These are phyloP conservation scores for Cymbidium sinense DNA, from an alignment of 106 monocot species.

Conservation along the genomic window DNA sequence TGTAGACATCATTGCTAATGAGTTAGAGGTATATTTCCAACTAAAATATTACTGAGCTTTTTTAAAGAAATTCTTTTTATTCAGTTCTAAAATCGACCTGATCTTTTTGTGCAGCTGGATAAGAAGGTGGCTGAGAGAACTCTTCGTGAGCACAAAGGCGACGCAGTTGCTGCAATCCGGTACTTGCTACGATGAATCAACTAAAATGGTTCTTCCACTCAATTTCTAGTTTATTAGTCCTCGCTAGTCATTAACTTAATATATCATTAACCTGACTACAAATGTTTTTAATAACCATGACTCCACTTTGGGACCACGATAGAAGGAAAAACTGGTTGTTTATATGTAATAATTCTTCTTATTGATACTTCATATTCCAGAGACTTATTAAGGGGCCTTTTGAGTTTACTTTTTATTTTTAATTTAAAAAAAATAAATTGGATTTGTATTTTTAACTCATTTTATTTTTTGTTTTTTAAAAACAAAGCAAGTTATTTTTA, in stretches of 20 bases:
- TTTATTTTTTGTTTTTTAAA: too few species aligned
- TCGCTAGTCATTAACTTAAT: neutral
- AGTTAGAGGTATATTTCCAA: constrained; percentile 60
- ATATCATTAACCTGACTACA: too few species aligned
- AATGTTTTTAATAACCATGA: too few species aligned
- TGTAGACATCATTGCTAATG: constrained; percentile 83
- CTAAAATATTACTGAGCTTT: neutral
- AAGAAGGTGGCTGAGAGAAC: constrained; percentile 90
- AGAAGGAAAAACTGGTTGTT: too few species aligned
- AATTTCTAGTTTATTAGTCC: neutral
- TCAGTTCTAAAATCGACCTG: neutral
- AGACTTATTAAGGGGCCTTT: too few species aligned
- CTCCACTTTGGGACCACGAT: too few species aligned
- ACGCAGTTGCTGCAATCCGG: constrained; percentile 77
- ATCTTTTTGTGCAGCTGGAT: constrained; percentile 54
- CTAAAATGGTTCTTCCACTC: neutral
- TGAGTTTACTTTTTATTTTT: too few species aligned
- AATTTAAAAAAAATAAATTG: too few species aligned
- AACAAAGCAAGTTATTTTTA: too few species aligned
- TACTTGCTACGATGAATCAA: constrained; percentile 41
- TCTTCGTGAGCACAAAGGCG: constrained; percentile 84
- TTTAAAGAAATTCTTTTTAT: neutral
- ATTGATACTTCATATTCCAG: too few species aligned
- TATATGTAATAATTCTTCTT: too few species aligned
- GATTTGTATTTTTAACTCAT: too few species aligned